phyloP scores from a whole-genome alignment of 2,329 filamentous ascomycete species.

The Blastomyces gilchristii region DNA sequence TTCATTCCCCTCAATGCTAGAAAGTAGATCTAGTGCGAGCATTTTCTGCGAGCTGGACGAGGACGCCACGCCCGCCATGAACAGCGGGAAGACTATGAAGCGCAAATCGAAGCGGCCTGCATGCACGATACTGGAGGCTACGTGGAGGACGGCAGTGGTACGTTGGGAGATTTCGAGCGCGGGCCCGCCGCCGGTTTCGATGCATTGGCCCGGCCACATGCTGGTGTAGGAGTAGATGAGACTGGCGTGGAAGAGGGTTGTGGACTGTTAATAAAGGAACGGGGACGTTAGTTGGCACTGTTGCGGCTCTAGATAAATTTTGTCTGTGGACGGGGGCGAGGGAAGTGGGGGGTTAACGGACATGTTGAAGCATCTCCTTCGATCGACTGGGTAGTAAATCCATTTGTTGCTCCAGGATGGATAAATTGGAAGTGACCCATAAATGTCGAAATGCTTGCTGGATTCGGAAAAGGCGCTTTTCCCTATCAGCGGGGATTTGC shows the following conservation, averaged over 20 bases:
- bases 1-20: constrained; percentile 35
- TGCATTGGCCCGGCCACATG: constrained; percentile 42
- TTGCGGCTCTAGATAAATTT: neutral
- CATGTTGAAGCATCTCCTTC: constrained; percentile 36
- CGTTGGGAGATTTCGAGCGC: constrained; percentile 38
- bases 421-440: constrained; percentile 31
- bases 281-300: neutral
- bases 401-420: constrained; percentile 28
- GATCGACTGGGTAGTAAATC: constrained; percentile 28
- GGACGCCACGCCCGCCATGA: constrained; percentile 43
- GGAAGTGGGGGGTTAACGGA: constrained; percentile 18
- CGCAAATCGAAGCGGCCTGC: constrained; percentile 33
- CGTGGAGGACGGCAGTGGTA: constrained; percentile 36
- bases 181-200: constrained; percentile 30
- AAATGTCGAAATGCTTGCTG: constrained; percentile 30
- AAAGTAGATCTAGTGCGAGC: constrained; percentile 41
- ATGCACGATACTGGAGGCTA: constrained; percentile 34
- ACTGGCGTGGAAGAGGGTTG: constrained; percentile 41
- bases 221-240: constrained; percentile 46
- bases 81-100: constrained; percentile 44
- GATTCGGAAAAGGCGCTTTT: constrained; percentile 28
- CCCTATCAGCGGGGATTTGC: constrained; percentile 19
- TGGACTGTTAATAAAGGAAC: constrained; percentile 24
- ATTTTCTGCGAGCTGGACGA: constrained; percentile 35
- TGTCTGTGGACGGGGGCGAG: neutral